Conservation (phyloP, 2,329 filamentous ascomycete genomes). For the Neofusicoccum laricinum region DNA sequence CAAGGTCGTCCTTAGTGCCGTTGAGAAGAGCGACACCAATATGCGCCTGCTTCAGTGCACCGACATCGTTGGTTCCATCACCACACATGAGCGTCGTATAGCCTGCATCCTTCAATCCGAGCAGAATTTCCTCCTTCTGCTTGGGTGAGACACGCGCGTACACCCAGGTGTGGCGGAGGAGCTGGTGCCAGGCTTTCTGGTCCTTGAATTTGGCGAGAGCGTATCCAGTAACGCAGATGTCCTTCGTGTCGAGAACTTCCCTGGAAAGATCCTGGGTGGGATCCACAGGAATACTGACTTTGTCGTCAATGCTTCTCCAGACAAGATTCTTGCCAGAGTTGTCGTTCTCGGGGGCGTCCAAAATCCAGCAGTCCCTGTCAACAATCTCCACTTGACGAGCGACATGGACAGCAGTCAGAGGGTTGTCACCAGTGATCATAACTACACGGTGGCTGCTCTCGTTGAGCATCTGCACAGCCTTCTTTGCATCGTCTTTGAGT, state of each 20-base stretch:
- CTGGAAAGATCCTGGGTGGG: constrained; percentile 75
- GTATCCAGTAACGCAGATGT: constrained; percentile 94
- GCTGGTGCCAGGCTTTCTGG: constrained; percentile 69
- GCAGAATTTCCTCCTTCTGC: constrained; percentile 98
- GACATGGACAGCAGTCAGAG: constrained; percentile 92
- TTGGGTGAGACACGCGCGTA: constrained; percentile 97
- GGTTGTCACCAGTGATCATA: constrained; percentile 99
- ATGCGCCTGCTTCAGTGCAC: constrained; percentile 95
- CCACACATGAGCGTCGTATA: constrained; percentile 99
- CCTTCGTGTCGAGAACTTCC: constrained; percentile 78
- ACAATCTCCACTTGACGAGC: constrained; percentile 96
- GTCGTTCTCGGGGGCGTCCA: constrained; percentile 92
- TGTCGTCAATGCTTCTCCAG: constrained; percentile 94
- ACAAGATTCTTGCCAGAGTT: constrained; percentile 76
- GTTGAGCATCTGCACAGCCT: constrained; percentile 93
- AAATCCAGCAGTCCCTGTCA: constrained; percentile 88
- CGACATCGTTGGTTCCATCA: constrained; percentile 97
- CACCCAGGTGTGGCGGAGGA: constrained; percentile 91
- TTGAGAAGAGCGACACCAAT: constrained; percentile 95
- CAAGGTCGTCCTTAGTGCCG: constrained; percentile 85
- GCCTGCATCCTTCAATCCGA: constrained; percentile 91
- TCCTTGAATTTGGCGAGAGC: constrained; percentile 85
- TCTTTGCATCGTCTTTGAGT: constrained; percentile 91
- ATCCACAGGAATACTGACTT: constrained; percentile 79
- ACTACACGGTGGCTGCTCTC: constrained; percentile 98